These are phyloP conservation scores for Viola pubescens DNA, from an alignment of 441 rosid genomes.

Conservation along the genomic window DNA sequence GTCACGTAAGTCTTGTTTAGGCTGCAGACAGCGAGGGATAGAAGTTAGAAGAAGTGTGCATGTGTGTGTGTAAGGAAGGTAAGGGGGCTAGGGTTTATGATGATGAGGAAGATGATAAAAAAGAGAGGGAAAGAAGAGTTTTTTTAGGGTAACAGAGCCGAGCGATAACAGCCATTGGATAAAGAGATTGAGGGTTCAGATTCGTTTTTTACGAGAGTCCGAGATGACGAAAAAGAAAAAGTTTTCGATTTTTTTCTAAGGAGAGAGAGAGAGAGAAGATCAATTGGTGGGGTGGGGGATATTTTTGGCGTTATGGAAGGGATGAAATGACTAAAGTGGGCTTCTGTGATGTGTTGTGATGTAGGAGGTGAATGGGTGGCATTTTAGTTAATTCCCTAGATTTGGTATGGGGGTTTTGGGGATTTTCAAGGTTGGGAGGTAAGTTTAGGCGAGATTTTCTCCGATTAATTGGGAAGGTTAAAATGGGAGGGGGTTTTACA, in stretches of 20 bases:
- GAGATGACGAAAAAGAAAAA: conserved; percentile 1
- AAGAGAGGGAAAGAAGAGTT: neutral
- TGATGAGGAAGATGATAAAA: neutral
- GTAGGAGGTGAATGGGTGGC: neutral
- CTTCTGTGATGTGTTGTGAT: neutral
- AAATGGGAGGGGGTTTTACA: neutral
- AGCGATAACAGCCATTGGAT: conserved; percentile 41
- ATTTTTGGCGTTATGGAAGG: conserved; percentile 3
- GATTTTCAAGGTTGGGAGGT: too few species aligned
- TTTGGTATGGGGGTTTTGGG: conserved; percentile 2
- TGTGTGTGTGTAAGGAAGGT: neutral
- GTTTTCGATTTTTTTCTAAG: neutral
- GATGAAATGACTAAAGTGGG: conserved; percentile 17
- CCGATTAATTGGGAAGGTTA: conserved; percentile 6
- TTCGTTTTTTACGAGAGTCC: conserved; percentile 18
- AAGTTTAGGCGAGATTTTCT: conserved; percentile 10
- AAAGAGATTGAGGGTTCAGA: conserved; percentile 27
- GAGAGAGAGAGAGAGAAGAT: conserved; percentile 20
- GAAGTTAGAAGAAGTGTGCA: neutral
- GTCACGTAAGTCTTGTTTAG: conserved; percentile 40
- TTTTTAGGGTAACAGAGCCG: conserved; percentile 21
- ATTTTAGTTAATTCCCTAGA: too few species aligned
- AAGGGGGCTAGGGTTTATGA: conserved; percentile 81
- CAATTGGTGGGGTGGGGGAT: neutral
- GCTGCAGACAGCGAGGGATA: conserved; percentile 10